Evolutionary conservation across 2,329 filamentous ascomycete genomes (phyloP).

Genomic region (Biscogniauxia marginata): DNA sequence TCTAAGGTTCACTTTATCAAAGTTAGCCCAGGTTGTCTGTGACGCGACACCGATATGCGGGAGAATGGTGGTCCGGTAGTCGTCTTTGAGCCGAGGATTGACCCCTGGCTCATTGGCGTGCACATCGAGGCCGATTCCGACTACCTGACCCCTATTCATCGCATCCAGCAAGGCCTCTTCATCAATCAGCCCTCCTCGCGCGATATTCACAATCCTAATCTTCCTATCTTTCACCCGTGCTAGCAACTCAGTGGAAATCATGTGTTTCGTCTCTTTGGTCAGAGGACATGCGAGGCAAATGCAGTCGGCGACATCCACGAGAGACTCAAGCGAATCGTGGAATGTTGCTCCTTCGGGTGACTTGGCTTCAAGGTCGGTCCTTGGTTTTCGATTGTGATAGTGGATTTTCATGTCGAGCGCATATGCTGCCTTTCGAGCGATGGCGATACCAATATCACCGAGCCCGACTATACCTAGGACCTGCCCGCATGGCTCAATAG

Average conservation of each 20-base stretch:
- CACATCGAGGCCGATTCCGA: slow-evolving; percentile 36
- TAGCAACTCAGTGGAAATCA: slow-evolving; percentile 24
- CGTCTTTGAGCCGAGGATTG: slow-evolving; percentile 27
- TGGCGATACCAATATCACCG: slow-evolving; percentile 34
- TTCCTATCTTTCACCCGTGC: slow-evolving; percentile 23
- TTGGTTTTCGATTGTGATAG: slow-evolving; percentile 30
- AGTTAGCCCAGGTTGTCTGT: slow-evolving; percentile 28
- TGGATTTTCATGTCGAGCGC: slow-evolving; percentile 34
- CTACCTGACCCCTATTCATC: slow-evolving; percentile 31
- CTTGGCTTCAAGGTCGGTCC: slow-evolving; percentile 12
- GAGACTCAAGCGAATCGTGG: slow-evolving; percentile 27
- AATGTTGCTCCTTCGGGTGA: slow-evolving; percentile 23
- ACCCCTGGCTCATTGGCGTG: slow-evolving; percentile 36
- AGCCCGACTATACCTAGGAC: slow-evolving; percentile 35
- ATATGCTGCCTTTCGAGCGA: slow-evolving; percentile 26
- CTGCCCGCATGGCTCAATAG: slow-evolving; percentile 26
- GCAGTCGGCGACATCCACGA: slow-evolving; percentile 29
- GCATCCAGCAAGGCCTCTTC: slow-evolving; percentile 35
- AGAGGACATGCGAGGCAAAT: slow-evolving; percentile 35
- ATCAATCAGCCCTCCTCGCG: slow-evolving; percentile 34
- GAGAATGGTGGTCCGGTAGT: slow-evolving; percentile 33
- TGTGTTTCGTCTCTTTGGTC: slow-evolving; percentile 23
- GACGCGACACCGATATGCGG: slow-evolving; percentile 32
- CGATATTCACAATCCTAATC: slow-evolving; percentile 36
- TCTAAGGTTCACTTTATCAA: slow-evolving; percentile 24